Base-by-base conservation (phyloP, 1,284 basidiomycete species). In the Cutaneotrichosporon cutaneum region DNA sequence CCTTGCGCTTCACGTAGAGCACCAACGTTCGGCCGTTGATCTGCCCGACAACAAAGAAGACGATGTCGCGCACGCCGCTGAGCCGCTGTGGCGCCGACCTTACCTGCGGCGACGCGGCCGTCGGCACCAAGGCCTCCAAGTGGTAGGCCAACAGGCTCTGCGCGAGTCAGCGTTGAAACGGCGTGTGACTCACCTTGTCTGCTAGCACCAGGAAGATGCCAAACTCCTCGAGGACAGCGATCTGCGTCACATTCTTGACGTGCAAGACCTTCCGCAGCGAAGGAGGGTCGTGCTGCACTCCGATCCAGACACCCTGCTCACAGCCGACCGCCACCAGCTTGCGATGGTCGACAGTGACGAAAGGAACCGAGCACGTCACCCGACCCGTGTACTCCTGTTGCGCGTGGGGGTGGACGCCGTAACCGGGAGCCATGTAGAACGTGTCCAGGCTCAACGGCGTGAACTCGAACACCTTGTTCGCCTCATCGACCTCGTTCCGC, bases 261-360 rank as follows among this genome's bases (percentile, higher is more conserved):
- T 94, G 92, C 14, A 97, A 80, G 22, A 97, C 93, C 61, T 92
- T 90, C 35, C 90, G 86, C 79, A 96, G 85, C 6, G 93, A 94
- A 74, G 83, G 81, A 0, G 93, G 88, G 74, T 95, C 89, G 70
- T 91, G 89, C 33, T 91, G 85, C 77, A 96, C 88, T 0, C 94
- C 95, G 67, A 98, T 95, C 92, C 93, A 98, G 2, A 98, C 91
- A 39, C 95, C 95, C 72, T 97, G 92, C 0, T 90, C 88, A 77
- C 94, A 96, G 22, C 94, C 94, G 68, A 97, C 88, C 0, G 94
- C 93, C 21, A 97, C 88, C 18, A 98, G 83, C 2, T 86, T 85
- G 48, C 92, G 86, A 5, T 90, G 87, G 75, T 97, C 92, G 6
- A 86, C 83, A 2, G 92, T 92, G 58, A 84, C 90, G 75, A 95